Percentiles rank a stretch among this genome's conserved stretches.
Conservation (phyloP, 306 rosid species). For the Fagus crenata region DNA sequence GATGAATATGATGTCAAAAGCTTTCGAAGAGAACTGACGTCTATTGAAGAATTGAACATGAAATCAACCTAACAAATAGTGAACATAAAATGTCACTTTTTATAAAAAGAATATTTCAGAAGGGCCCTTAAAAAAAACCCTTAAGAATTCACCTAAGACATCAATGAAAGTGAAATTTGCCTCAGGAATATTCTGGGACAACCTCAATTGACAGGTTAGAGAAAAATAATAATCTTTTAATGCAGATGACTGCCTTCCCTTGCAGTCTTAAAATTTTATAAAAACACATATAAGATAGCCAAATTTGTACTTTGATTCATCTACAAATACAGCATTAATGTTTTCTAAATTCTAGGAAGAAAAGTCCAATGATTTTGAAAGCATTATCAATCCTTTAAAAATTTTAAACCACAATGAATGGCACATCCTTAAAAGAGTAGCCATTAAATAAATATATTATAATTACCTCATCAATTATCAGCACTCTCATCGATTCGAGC, state of each 20-base stretch:
- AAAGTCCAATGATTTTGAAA: not conserved
- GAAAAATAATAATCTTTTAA: not conserved
- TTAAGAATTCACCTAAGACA: not conserved
- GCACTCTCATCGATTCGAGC: slow-evolving; percentile 66
- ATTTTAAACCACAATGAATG: not conserved
- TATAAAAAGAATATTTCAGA: slow-evolving; percentile 10
- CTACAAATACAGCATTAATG: not conserved
- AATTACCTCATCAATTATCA: slow-evolving; percentile 90
- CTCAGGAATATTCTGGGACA: not conserved
- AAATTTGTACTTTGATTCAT: not conserved
- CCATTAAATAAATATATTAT: not conserved
- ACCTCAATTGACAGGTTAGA: not conserved
- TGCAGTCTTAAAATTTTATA: not conserved
- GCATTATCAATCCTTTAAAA: not conserved
- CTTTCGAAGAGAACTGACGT: slow-evolving; percentile 78
- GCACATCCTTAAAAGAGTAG: not conserved
- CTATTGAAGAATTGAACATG: slow-evolving; percentile 82
- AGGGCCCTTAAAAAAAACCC: not conserved
- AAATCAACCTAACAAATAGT: slow-evolving; percentile 73
- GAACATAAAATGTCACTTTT: slow-evolving; percentile 12
- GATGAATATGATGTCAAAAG: slow-evolving; percentile 82
- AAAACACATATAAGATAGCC: not conserved
- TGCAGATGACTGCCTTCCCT: not conserved
- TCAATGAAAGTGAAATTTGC: not conserved
- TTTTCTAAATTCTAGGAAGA: not conserved